These are phyloP conservation scores for Apiospora pterosperma DNA, from an alignment of 2,329 filamentous ascomycete species.

Conservation along the genomic window DNA sequence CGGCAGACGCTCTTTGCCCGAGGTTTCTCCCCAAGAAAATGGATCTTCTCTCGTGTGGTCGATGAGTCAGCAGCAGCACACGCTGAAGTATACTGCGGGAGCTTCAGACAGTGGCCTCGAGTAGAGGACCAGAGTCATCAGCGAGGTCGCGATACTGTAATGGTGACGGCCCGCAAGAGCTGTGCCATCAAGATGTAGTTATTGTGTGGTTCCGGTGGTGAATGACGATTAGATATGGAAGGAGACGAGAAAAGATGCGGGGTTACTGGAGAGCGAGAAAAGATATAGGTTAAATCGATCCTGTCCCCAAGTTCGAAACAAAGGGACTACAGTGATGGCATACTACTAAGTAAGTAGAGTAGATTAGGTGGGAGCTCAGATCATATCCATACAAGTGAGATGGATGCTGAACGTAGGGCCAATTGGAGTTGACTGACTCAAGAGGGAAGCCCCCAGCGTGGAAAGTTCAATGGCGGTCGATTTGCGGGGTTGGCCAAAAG, in stretches of 20 bases:
- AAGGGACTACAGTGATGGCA: background rate
- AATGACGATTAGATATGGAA: background rate
- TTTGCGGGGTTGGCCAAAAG: background rate
- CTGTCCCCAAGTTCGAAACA: background rate
- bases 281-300: background rate
- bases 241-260: background rate
- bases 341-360: too few relatives aligned
- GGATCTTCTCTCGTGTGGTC: constrained; percentile 13
- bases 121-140: constrained; percentile 51
- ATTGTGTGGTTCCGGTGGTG: background rate
- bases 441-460: background rate
- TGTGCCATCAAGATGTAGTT: constrained; percentile 6
- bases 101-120: constrained; percentile 47
- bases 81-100: constrained; percentile 29
- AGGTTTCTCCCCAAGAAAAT: background rate
- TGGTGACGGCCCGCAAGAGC: constrained; percentile 2
- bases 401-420: background rate
- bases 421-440: background rate
- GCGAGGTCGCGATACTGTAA: constrained; percentile 52
- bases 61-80: constrained; percentile 34
- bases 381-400: background rate
- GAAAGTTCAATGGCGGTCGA: background rate
- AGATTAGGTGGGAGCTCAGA: background rate
- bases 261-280: background rate
- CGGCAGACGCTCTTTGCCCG: background rate